Base-by-base conservation (phyloP, 495 filamentous ascomycete genomes). In the Neurospora sp. region DNA sequence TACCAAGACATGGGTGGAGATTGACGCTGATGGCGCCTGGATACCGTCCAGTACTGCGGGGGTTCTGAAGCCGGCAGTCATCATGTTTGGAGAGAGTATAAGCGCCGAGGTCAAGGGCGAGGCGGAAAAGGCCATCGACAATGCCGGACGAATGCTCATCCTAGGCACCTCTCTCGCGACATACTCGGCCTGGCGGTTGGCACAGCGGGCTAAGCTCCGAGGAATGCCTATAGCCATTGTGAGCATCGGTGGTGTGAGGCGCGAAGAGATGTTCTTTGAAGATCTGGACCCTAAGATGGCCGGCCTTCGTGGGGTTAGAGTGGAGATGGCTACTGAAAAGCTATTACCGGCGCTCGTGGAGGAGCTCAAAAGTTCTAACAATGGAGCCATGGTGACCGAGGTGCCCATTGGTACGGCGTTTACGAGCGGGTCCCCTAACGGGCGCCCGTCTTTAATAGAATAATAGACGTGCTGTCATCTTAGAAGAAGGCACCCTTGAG, bases 61-160 rank as follows among this genome's bases (percentile, higher is more conserved):
- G 1, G 88, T 99, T 18, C 77, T 99, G 53, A 98, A 99, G 79
- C 96, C 96, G 5, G 90, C 90, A 1, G 95, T 99, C 1, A 89
- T 91, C 70, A 97, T 99, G 93, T 99, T 99, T 80, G 96, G 96
- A 4, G 96, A 99, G 81, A 93, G 89, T 70, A 96, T 98, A 40
- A 82, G 87, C 4, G 77, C 79, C 3, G 71, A 77, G 5, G 90
- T 94, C 16, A 97, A 94, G 78, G 74, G 77, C 1, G 89, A 88
- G n/a, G 95, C 94, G 2, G 94, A 97, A 77, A 84, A 88, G 20
- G 91, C 90, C 9, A 88, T 99, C 46, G 91, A 97, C 75, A 86
- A 87, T 69, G 90, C 94, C 10, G 88, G 88, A 18, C 84, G 87
- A 40, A 79, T 99, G 31, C 84, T 99, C 39, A 87, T 98, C 18